Percentiles rank a stretch among this genome's conserved stretches.
Conservation (phyloP, 805 yeast genomes). For the Pichia thaimueangensis region DNA sequence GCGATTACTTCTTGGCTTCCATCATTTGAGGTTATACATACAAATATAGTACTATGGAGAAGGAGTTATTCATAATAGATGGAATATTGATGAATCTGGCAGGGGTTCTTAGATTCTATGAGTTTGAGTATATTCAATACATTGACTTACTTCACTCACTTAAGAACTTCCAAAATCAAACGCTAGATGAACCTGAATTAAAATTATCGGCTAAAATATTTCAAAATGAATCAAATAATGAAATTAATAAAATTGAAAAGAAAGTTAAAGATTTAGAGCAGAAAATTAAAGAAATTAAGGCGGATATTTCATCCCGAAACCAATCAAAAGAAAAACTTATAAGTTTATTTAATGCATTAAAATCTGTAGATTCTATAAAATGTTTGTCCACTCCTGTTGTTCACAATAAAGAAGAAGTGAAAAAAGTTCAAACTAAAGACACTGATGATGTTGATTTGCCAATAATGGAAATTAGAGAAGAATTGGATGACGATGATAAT, state of each 20-base stretch:
- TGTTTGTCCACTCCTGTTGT: neutral
- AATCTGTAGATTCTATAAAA: conserved; percentile 20
- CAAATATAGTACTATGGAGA: too few species aligned
- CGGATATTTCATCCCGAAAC: conserved; percentile 34
- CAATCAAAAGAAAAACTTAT: conserved; percentile 24
- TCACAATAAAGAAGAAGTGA: neutral
- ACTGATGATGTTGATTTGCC: conserved; percentile 32
- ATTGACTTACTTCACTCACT: conserved; percentile 14
- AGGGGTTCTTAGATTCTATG: conserved; percentile 23
- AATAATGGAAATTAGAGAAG: conserved; percentile 78
- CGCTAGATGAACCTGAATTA: conserved; percentile 14
- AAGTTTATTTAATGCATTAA: conserved; percentile 22
- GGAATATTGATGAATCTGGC: conserved; percentile 22
- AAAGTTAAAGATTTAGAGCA: conserved; percentile 12
- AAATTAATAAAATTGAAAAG: conserved; percentile 13
- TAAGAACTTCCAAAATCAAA: conserved; percentile 16
- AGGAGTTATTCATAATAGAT: conserved; percentile 23
- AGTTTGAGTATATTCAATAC: conserved; percentile 21
- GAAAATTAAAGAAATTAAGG: conserved; percentile 18
- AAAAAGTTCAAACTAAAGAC: neutral
- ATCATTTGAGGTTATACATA: too few species aligned
- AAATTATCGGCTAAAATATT: conserved; percentile 16
- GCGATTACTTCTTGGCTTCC: too few species aligned
- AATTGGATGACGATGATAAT: conserved; percentile 78
- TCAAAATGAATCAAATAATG: conserved; percentile 17